Evolutionary conservation across 2,329 filamentous ascomycete genomes (phyloP), one percentile per base, ranked within the genome.

Genomic region (Pseudogymnoascus pannorum): DNA sequence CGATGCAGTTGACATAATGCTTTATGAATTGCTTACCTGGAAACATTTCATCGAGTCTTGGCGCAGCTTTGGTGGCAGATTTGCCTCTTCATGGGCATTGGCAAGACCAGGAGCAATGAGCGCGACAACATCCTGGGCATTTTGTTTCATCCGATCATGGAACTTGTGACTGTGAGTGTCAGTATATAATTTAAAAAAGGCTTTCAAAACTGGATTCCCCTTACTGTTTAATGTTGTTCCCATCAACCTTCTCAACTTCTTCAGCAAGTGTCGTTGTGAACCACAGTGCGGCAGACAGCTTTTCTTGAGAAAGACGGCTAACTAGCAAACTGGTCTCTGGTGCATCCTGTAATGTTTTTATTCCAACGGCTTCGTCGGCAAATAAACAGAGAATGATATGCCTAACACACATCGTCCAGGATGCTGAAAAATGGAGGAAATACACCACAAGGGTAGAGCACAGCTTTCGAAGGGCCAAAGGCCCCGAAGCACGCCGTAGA

Each of bases 391-490:
- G 76, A 38, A 85, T 68, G n/a, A 91, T 74, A 68, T 88, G 86
- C 36, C 78, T 79, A 33, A 91, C 72, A 64, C 86, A 89, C 58
- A 75, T 76, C n/a, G 78, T 76, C 88, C 89, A 93, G 5, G 82
- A 76, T 9, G 79, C 75, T 9, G 88, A 83, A 64, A 89, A 88
- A 62, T 87, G 87, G 31, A 90, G 78, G 69, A 89, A 92, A 70
- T 87, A 91, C 18, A 87, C 87, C 14, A 88, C 87, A 5, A 93
- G 75, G 5, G 88, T 88, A n/a, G 88, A 87, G 66, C 87, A 89
- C 22, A 93, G 78, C 74, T 94, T 94, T 66, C 85, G 84, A 18
- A 84, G 78, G 5, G 91, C 87, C 60, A 91, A 78, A 3, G 80
- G 75, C 2, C 82, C 81, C 4, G 80, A 79, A 1, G 77, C 78